Base-by-base conservation (phyloP, 352 stramenopile genomes). In the Phytophthora pinifolia region DNA sequence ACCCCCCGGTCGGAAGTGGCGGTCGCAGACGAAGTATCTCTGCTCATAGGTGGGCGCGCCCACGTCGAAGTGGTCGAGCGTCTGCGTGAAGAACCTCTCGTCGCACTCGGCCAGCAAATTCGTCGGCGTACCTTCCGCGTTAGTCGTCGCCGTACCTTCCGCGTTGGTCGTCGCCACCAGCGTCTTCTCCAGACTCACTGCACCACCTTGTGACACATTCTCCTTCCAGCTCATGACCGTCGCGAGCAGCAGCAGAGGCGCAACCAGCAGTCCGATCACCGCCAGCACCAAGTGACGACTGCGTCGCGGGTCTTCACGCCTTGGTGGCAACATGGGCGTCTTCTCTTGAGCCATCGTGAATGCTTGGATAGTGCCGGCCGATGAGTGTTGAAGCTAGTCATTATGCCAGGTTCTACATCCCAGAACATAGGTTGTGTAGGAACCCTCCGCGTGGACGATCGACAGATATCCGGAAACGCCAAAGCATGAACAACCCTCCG, bases 1-100 rank as follows among this genome's bases (percentile, higher is more conserved):
- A 14, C 83, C 79, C 38, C 86, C 67, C 25, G 75, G 70, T 45
- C 57, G 70, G 59, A 66, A 85, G 55, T 82, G 68, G 43, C 88
- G 74, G 57, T 89, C 65, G 59, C 88, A 97, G 30, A 97, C 74
- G 61, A 96, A 97, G 68, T 96, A 97, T 45, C 90, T 82, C 61
- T 96, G 76, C 59, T 86, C 55, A 67, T 88, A 96, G 9, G 66
- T 92, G 17, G 69, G 65, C 13, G 67, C 75, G 9, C 66, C 63
- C 30, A 73, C 62, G 42, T 79, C 65, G 56, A 91, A 92, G 67
- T 92, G 80, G 61, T 90, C 83, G 46, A 92, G 76, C 48, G 70
- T 74, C 71, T 92, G 83, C 29, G 70, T 79, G 48, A 90, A 83
- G 59, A 76, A 89, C 15, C 67, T 73, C 60, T 92, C 80, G 32